phyloP scores from a whole-genome alignment of 1,139 yeast species.

The Taphrina sp. region DNA sequence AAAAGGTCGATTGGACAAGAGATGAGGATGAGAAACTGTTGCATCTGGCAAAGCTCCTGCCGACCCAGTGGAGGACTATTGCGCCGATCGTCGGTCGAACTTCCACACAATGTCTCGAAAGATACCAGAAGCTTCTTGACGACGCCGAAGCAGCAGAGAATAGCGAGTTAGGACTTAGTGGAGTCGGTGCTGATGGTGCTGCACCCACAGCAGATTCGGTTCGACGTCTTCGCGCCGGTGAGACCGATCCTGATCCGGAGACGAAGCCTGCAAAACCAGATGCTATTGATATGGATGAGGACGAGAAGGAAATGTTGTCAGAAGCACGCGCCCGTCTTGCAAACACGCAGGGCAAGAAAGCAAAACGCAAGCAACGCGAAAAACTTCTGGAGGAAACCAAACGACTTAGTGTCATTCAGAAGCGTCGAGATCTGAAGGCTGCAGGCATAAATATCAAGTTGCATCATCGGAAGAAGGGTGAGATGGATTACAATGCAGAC shows the following conservation, averaged over 20 bases:
- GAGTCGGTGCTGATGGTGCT: constrained; percentile 50
- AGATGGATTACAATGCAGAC: constrained; percentile 76
- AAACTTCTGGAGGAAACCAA: constrained; percentile 71
- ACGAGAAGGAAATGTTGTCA: constrained; percentile 84
- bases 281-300: constrained; percentile 75
- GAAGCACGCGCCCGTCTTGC: constrained; percentile 92
- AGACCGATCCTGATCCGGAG: constrained; percentile 69
- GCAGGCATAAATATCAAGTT: constrained; percentile 59
- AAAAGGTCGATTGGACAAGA: constrained; percentile 64
- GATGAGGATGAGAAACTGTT: constrained; percentile 76
- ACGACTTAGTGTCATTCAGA: constrained; percentile 72
- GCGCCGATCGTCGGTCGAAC: constrained; percentile 79
- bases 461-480: constrained; percentile 54
- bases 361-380: constrained; percentile 85
- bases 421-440: constrained; percentile 77
- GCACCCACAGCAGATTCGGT: constrained; percentile 38
- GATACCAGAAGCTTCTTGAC: constrained; percentile 75
- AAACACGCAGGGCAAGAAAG: constrained; percentile 92
- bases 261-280: constrained; percentile 83
- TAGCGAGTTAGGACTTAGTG: constrained; percentile 53
- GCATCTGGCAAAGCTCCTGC: constrained; percentile 65
- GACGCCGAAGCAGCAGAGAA: constrained; percentile 50
- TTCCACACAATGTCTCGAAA: constrained; percentile 81
- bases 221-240: constrained; percentile 48
- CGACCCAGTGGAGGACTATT: constrained; percentile 93